Conservation (phyloP, 345 rosid species). For the Pistacia vera region DNA sequence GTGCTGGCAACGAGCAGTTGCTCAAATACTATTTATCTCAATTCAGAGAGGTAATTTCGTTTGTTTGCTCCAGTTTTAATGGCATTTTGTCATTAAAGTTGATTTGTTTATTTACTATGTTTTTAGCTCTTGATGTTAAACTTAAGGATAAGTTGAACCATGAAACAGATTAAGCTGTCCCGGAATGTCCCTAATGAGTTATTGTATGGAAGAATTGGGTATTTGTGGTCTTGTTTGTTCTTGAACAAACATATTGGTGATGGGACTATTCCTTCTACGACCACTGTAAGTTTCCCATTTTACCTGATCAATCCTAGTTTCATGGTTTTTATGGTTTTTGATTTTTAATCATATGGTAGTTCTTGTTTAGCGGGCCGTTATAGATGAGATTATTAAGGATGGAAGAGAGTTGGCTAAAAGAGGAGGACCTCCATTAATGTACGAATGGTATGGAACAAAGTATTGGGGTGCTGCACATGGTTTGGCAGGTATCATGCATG, state of each 20-base stretch:
- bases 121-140: neutral
- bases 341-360: neutral
- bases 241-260: conserved; percentile 52
- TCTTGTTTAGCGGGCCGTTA: conserved; percentile 43
- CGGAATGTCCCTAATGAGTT: conserved; percentile 52
- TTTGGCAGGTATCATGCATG: conserved; percentile 68
- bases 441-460: conserved; percentile 66
- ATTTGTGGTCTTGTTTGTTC: conserved; percentile 63
- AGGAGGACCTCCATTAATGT: conserved; percentile 61
- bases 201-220: conserved; percentile 68
- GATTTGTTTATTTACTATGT: neutral
- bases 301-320: neutral
- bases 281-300: conserved; percentile 38
- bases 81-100: neutral
- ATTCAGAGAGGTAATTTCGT: conserved; percentile 44
- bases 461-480: conserved; percentile 89
- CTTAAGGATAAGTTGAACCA: neutral
- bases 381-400: conserved; percentile 48
- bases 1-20: conserved; percentile 40
- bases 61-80: neutral
- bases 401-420: conserved; percentile 45
- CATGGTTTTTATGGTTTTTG: neutral
- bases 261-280: conserved; percentile 44
- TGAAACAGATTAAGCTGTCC: conserved; percentile 55
- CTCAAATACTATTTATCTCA: conserved; percentile 39